Evolutionary conservation across 225 moss, liverwort and hornwort species (phyloP).

Genomic region (Thuidium tamariscinum): DNA sequence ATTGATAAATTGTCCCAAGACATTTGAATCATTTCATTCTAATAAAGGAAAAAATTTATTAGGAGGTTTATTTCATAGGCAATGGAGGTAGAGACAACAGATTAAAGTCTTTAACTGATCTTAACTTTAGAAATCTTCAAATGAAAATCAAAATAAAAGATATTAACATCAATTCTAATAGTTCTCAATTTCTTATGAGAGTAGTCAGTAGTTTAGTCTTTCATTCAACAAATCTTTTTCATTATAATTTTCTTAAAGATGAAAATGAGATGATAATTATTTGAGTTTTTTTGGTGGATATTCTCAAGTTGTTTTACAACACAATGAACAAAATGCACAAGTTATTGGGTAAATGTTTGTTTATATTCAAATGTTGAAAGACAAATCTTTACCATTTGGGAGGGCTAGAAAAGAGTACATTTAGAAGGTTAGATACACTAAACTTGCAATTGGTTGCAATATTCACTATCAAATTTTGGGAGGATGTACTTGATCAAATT

Average conservation of each 20-base stretch:
- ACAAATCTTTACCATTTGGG: not conserved
- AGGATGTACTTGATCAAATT: not conserved
- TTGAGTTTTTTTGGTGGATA: fast-evolving
- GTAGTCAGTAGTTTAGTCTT: fast-evolving
- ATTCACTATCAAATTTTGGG: not conserved
- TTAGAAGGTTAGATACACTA: not conserved
- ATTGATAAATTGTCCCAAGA: not conserved
- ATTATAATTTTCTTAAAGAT: not conserved
- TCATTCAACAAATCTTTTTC: fast-evolving
- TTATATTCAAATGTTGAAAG: not conserved
- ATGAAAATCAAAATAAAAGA: not conserved
- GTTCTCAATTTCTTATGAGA: not conserved
- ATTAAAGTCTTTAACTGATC: not conserved
- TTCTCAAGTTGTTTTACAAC: not conserved
- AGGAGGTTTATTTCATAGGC: fast-evolving
- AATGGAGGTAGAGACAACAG: not conserved
- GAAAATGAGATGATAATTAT: not conserved
- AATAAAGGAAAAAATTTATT: not conserved
- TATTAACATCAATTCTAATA: not conserved
- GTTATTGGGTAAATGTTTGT: too few relatives aligned
- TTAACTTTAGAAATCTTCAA: not conserved
- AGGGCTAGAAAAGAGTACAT: fast-evolving
- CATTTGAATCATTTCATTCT: not conserved
- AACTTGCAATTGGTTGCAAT: not conserved
- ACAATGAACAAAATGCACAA: not conserved